Percentiles rank a stretch among this genome's conserved stretches.
Evolutionary conservation across 805 yeast species (phyloP).

Genomic region (Pichia kluyveri): DNA sequence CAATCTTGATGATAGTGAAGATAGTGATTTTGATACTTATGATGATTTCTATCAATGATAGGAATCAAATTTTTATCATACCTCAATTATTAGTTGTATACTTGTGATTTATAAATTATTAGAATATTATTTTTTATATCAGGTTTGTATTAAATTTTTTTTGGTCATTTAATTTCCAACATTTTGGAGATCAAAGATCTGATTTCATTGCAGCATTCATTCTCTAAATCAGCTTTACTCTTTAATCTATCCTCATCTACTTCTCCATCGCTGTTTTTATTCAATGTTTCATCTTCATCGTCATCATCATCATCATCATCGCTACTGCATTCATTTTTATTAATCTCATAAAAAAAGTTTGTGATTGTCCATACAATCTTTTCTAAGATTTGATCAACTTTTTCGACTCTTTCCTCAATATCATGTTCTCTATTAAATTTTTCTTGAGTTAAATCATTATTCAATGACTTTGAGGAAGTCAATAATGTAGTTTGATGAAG

Average conservation of each 20-base stretch:
- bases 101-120: too few species aligned
- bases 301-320: neutral
- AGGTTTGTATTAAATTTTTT: neutral
- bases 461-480: slow-evolving; percentile 1
- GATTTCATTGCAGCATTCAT: slow-evolving; percentile 15
- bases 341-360: slow-evolving; percentile 8
- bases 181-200: slow-evolving; percentile 5
- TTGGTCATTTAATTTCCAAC: neutral
- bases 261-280: neutral
- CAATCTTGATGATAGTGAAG: neutral
- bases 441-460: neutral
- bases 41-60: too few species aligned
- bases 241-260: neutral
- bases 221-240: slow-evolving; percentile 3
- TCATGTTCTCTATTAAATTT: neutral
- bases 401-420: slow-evolving; percentile 7
- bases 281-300: neutral
- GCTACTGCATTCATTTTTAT: neutral
- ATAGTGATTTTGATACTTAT: too few species aligned
- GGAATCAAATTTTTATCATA: too few species aligned
- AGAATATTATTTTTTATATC: too few species aligned
- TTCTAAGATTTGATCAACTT: slow-evolving; percentile 13
- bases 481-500: slow-evolving; percentile 6
- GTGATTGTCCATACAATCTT: slow-evolving; percentile 11
- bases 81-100: too few species aligned